Conservation (phyloP, 139 green algal species). For the Pleodorina starrii region DNA sequence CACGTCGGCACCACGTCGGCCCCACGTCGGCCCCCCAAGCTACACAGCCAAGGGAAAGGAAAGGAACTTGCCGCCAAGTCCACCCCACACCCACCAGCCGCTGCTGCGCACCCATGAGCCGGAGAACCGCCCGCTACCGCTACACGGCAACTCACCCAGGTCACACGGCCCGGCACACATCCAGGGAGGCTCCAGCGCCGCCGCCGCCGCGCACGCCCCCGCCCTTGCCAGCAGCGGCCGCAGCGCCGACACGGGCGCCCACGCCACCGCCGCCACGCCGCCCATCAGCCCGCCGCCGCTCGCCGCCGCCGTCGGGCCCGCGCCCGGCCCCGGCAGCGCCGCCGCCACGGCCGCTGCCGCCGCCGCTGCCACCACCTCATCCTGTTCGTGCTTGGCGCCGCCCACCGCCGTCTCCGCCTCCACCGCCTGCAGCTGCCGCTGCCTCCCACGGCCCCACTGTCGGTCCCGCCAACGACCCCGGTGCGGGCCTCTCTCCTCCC, state of each 20-base stretch:
- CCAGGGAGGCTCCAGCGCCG: constrained; percentile 26
- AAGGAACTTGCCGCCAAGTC: too few relatives aligned
- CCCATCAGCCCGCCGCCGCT: neutral
- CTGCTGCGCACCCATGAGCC: too few relatives aligned
- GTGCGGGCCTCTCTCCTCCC: too few relatives aligned
- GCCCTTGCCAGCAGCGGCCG: constrained; percentile 28
- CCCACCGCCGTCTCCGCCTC: neutral
- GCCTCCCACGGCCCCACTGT: too few relatives aligned
- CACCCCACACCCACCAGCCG: too few relatives aligned
- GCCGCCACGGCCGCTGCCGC: neutral
- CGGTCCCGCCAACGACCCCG: too few relatives aligned
- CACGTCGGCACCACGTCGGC: too few relatives aligned
- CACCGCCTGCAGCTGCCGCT: too few relatives aligned
- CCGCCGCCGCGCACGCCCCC: neutral
- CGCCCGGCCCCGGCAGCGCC: neutral
- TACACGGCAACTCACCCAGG: constrained; percentile 15
- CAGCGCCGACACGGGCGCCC: constrained; percentile 27
- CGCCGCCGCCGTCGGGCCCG: neutral
- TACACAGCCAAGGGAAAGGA: too few relatives aligned
- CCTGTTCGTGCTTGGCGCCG: neutral
- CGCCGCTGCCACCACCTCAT: neutral
- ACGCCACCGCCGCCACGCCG: constrained; percentile 14
- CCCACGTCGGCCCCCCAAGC: too few relatives aligned
- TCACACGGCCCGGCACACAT: neutral
- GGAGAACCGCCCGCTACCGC: too few relatives aligned